phyloP scores from a whole-genome alignment of 306 rosid genomes.

The Fragaria nilgerrensis region DNA sequence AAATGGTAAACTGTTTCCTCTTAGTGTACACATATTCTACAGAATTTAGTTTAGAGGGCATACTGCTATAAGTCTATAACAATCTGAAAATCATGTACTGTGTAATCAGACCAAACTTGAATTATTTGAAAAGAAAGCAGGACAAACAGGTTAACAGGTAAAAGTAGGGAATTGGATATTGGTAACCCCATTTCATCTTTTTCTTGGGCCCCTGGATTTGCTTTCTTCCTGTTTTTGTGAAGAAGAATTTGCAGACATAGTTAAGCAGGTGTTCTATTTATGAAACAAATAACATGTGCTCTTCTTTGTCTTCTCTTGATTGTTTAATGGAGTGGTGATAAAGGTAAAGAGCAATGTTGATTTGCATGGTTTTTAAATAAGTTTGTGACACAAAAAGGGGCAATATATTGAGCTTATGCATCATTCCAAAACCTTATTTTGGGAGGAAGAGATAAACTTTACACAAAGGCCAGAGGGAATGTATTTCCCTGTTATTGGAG shows the following conservation, averaged over 20 bases:
- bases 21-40: not conserved
- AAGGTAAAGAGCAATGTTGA: slow-evolving; percentile 16
- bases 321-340: slow-evolving; percentile 15
- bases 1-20: not conserved
- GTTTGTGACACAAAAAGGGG: not conserved
- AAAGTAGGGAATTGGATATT: slow-evolving; percentile 20
- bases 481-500: not conserved
- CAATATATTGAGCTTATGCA: not conserved
- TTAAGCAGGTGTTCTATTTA: slow-evolving; percentile 21
- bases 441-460: not conserved
- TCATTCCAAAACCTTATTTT: slow-evolving; percentile 17
- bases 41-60: not conserved
- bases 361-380: not conserved
- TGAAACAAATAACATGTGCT: slow-evolving; percentile 13
- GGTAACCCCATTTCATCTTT: slow-evolving; percentile 22
- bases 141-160: slow-evolving; percentile 35
- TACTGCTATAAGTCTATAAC: not conserved
- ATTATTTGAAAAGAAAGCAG: slow-evolving; percentile 36
- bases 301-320: not conserved
- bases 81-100: slow-evolving; percentile 22
- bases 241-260: slow-evolving; percentile 29
- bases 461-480: not conserved
- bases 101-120: slow-evolving; percentile 16
- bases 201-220: slow-evolving; percentile 31
- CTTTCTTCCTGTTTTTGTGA: slow-evolving; percentile 16